Base-by-base conservation (phyloP, 306 rosid species). In the Castanea sativa region DNA sequence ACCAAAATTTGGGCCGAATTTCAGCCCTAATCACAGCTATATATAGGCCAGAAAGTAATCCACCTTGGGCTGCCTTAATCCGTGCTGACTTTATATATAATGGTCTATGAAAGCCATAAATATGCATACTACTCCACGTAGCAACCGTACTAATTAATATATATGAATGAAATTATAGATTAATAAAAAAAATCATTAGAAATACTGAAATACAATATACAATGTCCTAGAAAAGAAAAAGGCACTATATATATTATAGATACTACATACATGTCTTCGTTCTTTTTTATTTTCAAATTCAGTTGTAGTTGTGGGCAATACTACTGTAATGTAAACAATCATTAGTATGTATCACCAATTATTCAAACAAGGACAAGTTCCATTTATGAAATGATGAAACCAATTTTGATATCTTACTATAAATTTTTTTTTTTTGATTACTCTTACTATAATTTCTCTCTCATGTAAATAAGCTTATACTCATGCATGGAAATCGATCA, bases 391-490 rank as follows among this genome's bases (percentile, higher is more conserved):
- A 53, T 73, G 79, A 71, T 53, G 74, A 19, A 56, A 57, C 73
- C 82, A 79, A 87, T 67, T 79, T 61, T 83, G 71, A 73, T 87
- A 87, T 81, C 88, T 81, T 45, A 81, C 86, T 60, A 84, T 73
- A 69, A 69, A 87, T 84, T 20, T 79, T 21, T 21, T 21, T 21
- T 21, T 21, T 21, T 21, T 21, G 0, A 21, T 21, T 21, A 21
- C 23, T 81, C 88, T 81, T 45, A 81, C 86, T 60, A 84, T 73
- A 69, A 87, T 84, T 20, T 79, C 79, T 79, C 74, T 79, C 49
- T 67, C 81, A 79, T 79, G 77, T 53, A 87, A 73, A 87, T 77
- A 55, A 84, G 64, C 79, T 87, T 87, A 10, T 79, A 49, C 58
- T 20, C 55, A 11, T 10, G 14, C 83, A 76, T 84, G 86, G 63